phyloP scores from a whole-genome alignment of 2,329 filamentous ascomycete species.

The Ascochyta clinopodiicola region DNA sequence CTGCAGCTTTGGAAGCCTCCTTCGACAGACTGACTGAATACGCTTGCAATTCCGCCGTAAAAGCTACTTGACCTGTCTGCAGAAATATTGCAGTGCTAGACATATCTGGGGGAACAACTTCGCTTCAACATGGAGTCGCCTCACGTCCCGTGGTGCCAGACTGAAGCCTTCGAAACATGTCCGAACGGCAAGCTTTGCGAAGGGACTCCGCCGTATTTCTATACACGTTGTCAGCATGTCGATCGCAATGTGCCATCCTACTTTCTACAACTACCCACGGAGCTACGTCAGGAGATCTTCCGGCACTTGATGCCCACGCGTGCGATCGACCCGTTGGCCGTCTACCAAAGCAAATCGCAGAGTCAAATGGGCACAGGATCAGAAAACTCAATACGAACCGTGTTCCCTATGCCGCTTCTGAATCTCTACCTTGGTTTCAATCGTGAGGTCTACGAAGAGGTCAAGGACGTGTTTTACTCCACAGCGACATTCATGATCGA shows the following conservation, averaged over 20 bases:
- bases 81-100: too few relatives aligned
- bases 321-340: slow-evolving; percentile 28
- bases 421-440: slow-evolving; percentile 28
- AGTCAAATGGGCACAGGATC: not conserved
- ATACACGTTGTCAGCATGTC: slow-evolving; percentile 33
- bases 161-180: slow-evolving; percentile 22
- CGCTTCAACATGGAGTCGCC: slow-evolving; percentile 37
- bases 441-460: slow-evolving; percentile 36
- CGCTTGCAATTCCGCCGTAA: not conserved
- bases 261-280: slow-evolving; percentile 40
- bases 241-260: slow-evolving; percentile 38
- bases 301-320: slow-evolving; percentile 38
- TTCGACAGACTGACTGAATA: not conserved
- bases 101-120: slow-evolving; percentile 9
- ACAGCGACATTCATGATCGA: slow-evolving; percentile 40
- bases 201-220: slow-evolving; percentile 39
- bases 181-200: slow-evolving; percentile 35
- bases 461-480: slow-evolving; percentile 39
- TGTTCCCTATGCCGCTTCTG: not conserved
- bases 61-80: not conserved
- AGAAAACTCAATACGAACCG: not conserved
- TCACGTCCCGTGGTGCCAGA: slow-evolving; percentile 38
- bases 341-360: not conserved
- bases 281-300: slow-evolving; percentile 41
- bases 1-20: slow-evolving; percentile 34